A percentile compares a stretch with the other conserved stretches of the same genome.
Evolutionary conservation across 371 early-diverging fungal species (phyloP).

Genomic region (Chytridiales sp.): DNA sequence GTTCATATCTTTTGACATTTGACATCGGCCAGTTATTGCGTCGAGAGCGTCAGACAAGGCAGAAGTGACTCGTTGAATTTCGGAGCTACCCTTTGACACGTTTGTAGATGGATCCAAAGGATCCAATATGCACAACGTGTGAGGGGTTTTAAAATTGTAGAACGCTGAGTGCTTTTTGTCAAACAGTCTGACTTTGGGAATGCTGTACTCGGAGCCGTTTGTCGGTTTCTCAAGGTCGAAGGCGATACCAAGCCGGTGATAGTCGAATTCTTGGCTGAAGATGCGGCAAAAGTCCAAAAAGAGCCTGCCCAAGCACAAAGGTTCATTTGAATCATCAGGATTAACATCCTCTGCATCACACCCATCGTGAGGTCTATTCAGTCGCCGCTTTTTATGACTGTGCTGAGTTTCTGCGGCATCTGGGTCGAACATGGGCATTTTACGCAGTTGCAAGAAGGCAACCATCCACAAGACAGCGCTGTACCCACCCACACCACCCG

Average conservation of each 20-base stretch:
- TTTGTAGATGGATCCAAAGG: constrained; percentile 16
- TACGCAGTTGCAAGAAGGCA: not conserved
- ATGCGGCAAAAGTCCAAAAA: constrained; percentile 19
- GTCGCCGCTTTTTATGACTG: not conserved
- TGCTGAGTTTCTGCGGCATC: not conserved
- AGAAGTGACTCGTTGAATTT: constrained; percentile 9
- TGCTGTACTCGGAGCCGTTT: too few relatives aligned
- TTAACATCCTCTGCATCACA: not conserved
- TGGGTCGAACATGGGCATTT: constrained; percentile 10
- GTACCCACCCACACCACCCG: constrained; percentile 88
- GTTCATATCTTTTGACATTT: too few relatives aligned
- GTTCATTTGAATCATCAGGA: not conserved
- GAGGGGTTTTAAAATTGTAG: not conserved
- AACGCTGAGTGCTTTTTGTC: not conserved
- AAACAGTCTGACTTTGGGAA: not conserved
- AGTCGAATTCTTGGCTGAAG: constrained; percentile 15
- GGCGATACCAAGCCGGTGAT: constrained; percentile 3
- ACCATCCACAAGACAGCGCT: constrained; percentile 47
- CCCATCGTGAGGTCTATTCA: too few relatives aligned
- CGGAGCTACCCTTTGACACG: constrained; percentile 8
- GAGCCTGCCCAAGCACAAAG: constrained; percentile 10
- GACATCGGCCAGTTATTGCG: too few relatives aligned
- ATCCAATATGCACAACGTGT: constrained; percentile 10
- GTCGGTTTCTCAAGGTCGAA: not conserved
- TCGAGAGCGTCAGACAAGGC: constrained; percentile 27